Conservation (phyloP, 176 grass and related monocot species). For the Alopecurus myosuroides region DNA sequence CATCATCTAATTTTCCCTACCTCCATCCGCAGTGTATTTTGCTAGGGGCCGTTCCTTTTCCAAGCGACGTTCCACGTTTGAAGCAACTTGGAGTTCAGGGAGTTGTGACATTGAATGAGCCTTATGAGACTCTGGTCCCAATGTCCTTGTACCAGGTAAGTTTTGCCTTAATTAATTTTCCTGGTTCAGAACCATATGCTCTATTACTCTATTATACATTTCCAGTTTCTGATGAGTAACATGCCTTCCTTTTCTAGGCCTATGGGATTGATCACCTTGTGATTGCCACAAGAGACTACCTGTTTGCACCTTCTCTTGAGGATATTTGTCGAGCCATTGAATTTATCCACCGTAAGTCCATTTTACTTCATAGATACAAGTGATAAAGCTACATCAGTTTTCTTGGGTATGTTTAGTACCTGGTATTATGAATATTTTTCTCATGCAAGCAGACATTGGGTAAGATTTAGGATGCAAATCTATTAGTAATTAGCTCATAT, state of each 20-base stretch:
- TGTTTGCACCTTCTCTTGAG: constrained; percentile 71
- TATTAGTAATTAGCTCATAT: neutral
- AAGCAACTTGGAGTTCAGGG: constrained; percentile 73
- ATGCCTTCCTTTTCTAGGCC: constrained; percentile 37
- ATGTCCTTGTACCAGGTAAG: constrained; percentile 80
- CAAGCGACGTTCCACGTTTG: constrained; percentile 77
- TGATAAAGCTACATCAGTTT: neutral
- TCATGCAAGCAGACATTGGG: neutral
- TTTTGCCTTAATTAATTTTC: neutral
- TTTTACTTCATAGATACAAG: neutral
- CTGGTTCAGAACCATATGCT: neutral
- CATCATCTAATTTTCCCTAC: neutral
- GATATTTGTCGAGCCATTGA: constrained; percentile 85
- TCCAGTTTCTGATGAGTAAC: neutral
- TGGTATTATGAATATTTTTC: neutral
- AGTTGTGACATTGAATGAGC: constrained; percentile 88
- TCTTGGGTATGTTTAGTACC: neutral
- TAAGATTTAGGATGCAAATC: neutral
- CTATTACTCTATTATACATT: neutral
- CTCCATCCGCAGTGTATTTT: constrained; percentile 55
- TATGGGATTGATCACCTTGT: constrained; percentile 84
- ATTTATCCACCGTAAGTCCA: constrained; percentile 85
- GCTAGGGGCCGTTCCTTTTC: constrained; percentile 93
- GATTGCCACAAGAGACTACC: constrained; percentile 94
- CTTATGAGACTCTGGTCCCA: constrained; percentile 88